Conservation (phyloP, 2,329 filamentous ascomycete species). For the Xylogone sp. region DNA sequence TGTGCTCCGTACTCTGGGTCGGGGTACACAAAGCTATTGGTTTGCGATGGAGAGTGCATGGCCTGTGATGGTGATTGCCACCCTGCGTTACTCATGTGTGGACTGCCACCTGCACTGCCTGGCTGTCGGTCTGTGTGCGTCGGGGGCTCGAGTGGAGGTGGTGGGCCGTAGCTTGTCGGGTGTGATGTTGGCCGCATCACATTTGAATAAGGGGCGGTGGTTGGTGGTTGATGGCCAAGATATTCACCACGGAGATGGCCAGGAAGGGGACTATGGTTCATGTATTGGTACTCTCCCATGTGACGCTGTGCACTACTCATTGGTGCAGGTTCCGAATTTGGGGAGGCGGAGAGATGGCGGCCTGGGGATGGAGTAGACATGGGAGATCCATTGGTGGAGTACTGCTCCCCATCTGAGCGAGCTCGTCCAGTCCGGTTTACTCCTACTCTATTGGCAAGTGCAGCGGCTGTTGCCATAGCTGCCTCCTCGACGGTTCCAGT, state of each 20-base stretch:
- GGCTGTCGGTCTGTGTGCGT: constrained; percentile 70
- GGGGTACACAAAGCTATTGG: constrained; percentile 70
- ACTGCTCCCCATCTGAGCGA: constrained; percentile 67
- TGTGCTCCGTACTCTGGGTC: constrained; percentile 73
- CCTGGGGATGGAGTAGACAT: constrained; percentile 78
- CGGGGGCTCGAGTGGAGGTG: constrained; percentile 73
- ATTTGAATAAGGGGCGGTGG: constrained; percentile 53
- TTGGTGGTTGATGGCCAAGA: constrained; percentile 53
- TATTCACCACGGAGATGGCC: constrained; percentile 73
- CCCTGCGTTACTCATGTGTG: constrained; percentile 69
- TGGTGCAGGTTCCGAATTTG: constrained; percentile 68
- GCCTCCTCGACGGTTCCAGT: constrained; percentile 94
- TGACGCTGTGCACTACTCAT: constrained; percentile 56
- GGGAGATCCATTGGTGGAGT: constrained; percentile 69
- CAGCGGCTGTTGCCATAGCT: constrained; percentile 81
- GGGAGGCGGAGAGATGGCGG: constrained; percentile 76
- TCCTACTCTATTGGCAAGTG: constrained; percentile 55
- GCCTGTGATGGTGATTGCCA: constrained; percentile 83
- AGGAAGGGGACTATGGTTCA: constrained; percentile 75
- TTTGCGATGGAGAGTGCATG: constrained; percentile 58
- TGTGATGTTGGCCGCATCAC: constrained; percentile 74
- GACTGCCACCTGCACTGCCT: constrained; percentile 74
- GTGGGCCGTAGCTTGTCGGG: constrained; percentile 75
- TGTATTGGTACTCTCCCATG: constrained; percentile 65
- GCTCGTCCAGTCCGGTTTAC: constrained; percentile 41